phyloP scores from a whole-genome alignment of 495 filamentous ascomycete species.

The Copromyces sp. region DNA sequence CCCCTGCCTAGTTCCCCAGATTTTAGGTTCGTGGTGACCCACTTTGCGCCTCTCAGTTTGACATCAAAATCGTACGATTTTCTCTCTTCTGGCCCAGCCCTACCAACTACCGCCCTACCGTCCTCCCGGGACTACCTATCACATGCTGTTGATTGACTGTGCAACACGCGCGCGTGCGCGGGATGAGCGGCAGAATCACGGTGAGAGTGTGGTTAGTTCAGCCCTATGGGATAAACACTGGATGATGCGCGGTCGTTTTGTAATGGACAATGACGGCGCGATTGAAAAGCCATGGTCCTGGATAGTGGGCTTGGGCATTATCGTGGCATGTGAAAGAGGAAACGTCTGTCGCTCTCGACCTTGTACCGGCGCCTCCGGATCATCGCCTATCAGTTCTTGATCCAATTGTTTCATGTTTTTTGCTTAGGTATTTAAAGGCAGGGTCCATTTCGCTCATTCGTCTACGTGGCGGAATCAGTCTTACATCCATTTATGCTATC shows the following conservation, averaged over 20 bases:
- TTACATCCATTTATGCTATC: too few species aligned
- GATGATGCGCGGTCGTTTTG: not conserved
- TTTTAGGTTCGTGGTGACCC: conserved; percentile 4
- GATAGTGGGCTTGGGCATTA: not conserved
- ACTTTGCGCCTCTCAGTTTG: conserved; percentile 5
- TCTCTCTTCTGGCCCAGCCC: not conserved
- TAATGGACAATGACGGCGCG: too few species aligned
- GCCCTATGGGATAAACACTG: not conserved
- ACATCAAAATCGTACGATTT: conserved; percentile 29
- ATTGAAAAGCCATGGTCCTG: too few species aligned
- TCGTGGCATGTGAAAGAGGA: not conserved
- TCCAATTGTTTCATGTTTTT: too few species aligned
- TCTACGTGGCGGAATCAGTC: not conserved
- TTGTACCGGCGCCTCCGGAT: too few species aligned
- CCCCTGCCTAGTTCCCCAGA: not conserved
- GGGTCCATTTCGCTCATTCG: too few species aligned
- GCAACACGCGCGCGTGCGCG: not conserved
- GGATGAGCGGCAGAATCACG: not conserved
- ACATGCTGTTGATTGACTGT: not conserved
- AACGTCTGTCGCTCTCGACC: not conserved
- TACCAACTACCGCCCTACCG: not conserved
- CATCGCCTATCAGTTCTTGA: too few species aligned
- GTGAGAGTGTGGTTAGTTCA: not conserved
- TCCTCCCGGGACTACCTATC: not conserved
- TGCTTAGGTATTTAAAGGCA: too few species aligned